Conservation (phyloP, 768 basidiomycete genomes). For the Cyclocybe cylindracea region DNA sequence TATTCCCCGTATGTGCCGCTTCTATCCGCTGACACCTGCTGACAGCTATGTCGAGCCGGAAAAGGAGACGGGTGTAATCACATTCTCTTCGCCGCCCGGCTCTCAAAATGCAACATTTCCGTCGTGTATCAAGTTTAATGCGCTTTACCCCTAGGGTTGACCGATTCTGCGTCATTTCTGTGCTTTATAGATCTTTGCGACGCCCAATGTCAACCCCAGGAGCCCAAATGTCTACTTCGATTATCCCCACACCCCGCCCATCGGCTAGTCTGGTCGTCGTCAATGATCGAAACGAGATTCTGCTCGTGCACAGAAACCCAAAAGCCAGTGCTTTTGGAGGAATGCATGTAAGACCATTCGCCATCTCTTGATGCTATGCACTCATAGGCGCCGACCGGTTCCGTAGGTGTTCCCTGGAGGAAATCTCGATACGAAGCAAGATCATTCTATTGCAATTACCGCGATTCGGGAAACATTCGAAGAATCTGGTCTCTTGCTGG, state of each 20-base stretch:
- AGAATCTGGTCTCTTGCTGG: slow-evolving; percentile 68
- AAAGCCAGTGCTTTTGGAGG: slow-evolving; percentile 65
- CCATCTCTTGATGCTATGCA: not conserved
- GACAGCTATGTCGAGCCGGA: too few relatives aligned
- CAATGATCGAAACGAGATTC: slow-evolving; percentile 65
- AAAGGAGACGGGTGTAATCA: slow-evolving; percentile 6
- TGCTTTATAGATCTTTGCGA: not conserved
- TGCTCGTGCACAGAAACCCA: slow-evolving; percentile 72
- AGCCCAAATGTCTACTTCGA: not conserved
- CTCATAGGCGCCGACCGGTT: not conserved
- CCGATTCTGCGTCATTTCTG: not conserved
- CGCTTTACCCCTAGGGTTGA: slow-evolving; percentile 3
- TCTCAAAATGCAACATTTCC: slow-evolving; percentile 12
- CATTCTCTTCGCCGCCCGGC: slow-evolving; percentile 11
- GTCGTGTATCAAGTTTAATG: not conserved
- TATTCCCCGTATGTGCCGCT: too few relatives aligned
- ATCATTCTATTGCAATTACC: slow-evolving; percentile 55
- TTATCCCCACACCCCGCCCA: slow-evolving; percentile 42
- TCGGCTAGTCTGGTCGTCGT: slow-evolving; percentile 71
- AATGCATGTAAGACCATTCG: slow-evolving; percentile 51
- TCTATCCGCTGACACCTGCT: too few relatives aligned
- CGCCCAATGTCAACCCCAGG: slow-evolving; percentile 11
- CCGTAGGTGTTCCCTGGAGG: slow-evolving; percentile 77
- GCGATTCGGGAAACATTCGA: slow-evolving; percentile 80
- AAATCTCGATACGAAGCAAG: slow-evolving; percentile 63